Conservation (phyloP, 768 basidiomycete genomes). For the Leccinum ochraceum region DNA sequence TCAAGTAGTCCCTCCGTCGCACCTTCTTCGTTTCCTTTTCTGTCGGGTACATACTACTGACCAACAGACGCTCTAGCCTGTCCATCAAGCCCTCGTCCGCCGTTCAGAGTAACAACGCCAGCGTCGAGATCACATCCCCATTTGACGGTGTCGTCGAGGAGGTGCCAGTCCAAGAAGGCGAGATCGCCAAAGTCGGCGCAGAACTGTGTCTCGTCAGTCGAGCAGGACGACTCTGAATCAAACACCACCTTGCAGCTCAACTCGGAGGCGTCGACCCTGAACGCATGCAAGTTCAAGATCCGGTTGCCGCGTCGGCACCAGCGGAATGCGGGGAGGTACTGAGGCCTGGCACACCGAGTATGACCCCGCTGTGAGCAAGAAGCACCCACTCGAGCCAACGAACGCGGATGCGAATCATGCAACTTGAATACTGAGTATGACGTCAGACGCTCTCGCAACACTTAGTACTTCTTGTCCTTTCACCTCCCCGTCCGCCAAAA, state of each 20-base stretch:
- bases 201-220: conserved; percentile 75
- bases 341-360: too few relatives aligned
- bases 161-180: conserved; percentile 75
- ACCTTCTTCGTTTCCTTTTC: too few relatives aligned
- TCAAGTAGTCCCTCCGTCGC: not conserved
- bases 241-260: not conserved
- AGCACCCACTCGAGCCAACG: conserved; percentile 69
- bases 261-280: not conserved
- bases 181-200: conserved; percentile 80
- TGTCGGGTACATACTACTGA: too few relatives aligned
- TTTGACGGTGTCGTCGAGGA: conserved; percentile 75
- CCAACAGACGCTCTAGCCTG: conserved; percentile 41
- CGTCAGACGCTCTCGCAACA: too few relatives aligned
- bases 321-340: too few relatives aligned
- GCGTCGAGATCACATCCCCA: conserved; percentile 88
- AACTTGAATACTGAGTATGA: too few relatives aligned
- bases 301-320: conserved; percentile 11
- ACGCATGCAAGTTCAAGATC: conserved; percentile 12
- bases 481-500: too few relatives aligned
- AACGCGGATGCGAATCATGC: conserved; percentile 13
- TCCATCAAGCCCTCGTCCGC: conserved; percentile 52
- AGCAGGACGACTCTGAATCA: conserved; percentile 45
- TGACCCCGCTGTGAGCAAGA: conserved; percentile 15
- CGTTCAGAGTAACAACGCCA: conserved; percentile 77
- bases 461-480: too few relatives aligned